Evolutionary conservation across 2,329 filamentous ascomycete species (phyloP).

Genomic region (Ophiognomonia clavigignenti-juglandacearum): DNA sequence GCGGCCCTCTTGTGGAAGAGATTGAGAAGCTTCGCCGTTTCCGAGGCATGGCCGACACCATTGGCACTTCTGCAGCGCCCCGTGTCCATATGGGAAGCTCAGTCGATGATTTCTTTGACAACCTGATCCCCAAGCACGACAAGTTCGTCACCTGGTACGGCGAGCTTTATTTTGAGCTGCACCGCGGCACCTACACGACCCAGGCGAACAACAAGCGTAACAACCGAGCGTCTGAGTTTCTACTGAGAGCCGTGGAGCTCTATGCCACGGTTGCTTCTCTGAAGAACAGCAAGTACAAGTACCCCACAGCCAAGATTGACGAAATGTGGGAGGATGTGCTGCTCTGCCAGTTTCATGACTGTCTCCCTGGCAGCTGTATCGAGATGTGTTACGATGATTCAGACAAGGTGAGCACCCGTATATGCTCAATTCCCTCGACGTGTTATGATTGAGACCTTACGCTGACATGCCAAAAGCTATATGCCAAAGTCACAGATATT

Average conservation of each 20-base stretch:
- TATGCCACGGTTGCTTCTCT: conserved; percentile 82
- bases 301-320: conserved; percentile 91
- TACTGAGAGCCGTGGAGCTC: conserved; percentile 84
- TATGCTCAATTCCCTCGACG: not conserved
- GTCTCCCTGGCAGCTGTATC: conserved; percentile 88
- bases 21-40: conserved; percentile 91
- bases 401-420: conserved; percentile 53
- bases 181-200: conserved; percentile 94
- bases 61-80: conserved; percentile 64
- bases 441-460: conserved; percentile 20
- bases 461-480: conserved; percentile 48
- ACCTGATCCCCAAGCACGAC: conserved; percentile 71
- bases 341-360: conserved; percentile 96
- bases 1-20: conserved; percentile 89
- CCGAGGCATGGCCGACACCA: conserved; percentile 84
- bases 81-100: conserved; percentile 84
- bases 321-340: conserved; percentile 91
- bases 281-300: conserved; percentile 68
- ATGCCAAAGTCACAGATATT: conserved; percentile 74
- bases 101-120: conserved; percentile 91
- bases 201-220: conserved; percentile 96
- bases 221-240: conserved; percentile 79
- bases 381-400: conserved; percentile 99
- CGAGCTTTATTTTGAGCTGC: conserved; percentile 95
- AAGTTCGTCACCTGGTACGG: conserved; percentile 95